These are phyloP conservation scores for Echium plantagineum DNA, from an alignment of 257 asterid species.

Conservation along the genomic window DNA sequence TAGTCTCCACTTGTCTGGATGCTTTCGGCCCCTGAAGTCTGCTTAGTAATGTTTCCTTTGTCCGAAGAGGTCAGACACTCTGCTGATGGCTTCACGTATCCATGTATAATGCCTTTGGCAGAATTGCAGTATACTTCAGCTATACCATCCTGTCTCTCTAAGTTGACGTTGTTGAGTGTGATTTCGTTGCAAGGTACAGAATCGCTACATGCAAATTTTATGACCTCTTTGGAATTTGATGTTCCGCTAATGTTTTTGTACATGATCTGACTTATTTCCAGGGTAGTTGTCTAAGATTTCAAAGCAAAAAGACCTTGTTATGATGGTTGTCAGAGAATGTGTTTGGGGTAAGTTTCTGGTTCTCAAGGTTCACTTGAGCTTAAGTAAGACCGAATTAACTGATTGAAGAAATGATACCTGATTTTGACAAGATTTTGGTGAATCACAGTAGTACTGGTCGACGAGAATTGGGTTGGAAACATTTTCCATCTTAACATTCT, in stretches of 20 bases:
- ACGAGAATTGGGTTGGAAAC: slow-evolving; percentile 84
- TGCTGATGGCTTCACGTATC: slow-evolving; percentile 68
- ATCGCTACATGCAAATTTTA: slow-evolving; percentile 76
- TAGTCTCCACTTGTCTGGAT: slow-evolving; percentile 14
- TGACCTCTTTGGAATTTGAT: slow-evolving; percentile 40
- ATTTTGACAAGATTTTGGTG: slow-evolving; percentile 60
- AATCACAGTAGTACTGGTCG: slow-evolving; percentile 90
- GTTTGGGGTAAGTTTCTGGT: no score
- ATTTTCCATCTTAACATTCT: slow-evolving; percentile 64
- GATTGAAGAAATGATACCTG: slow-evolving; percentile 32
- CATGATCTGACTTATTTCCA: slow-evolving; percentile 52
- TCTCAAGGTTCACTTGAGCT: neutral
- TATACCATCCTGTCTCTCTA: slow-evolving; percentile 42
- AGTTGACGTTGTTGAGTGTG: slow-evolving; percentile 47
- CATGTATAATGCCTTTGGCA: slow-evolving; percentile 48
- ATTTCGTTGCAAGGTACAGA: slow-evolving; percentile 65
- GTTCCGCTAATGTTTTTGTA: slow-evolving; percentile 59
- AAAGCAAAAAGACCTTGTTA: slow-evolving; percentile 5
- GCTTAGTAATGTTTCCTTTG: slow-evolving; percentile 17
- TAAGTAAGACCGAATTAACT: neutral
- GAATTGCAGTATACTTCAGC: slow-evolving; percentile 76
- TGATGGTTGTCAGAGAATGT: neutral
- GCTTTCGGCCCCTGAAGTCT: slow-evolving; percentile 14
- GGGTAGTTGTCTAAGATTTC: slow-evolving; percentile 50
- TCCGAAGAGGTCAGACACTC: slow-evolving; percentile 49